Percentiles rank a stretch among this genome's conserved stretches.
Conservation (phyloP, 148 eudicot species). For the Nyssa sinensis region DNA sequence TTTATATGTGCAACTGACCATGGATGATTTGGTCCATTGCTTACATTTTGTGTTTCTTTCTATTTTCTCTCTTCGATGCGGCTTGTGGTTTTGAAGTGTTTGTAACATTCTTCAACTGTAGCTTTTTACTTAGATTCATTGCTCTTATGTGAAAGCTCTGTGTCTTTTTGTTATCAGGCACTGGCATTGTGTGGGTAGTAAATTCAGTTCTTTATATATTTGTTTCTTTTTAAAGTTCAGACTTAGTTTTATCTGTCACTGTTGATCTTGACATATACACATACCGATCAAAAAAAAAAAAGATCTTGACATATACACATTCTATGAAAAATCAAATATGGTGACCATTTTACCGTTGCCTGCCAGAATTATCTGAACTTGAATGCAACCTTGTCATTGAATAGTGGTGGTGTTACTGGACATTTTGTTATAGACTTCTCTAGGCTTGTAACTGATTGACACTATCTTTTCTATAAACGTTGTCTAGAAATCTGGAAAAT, state of each 20-base stretch:
- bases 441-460: too few relatives aligned
- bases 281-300: neutral
- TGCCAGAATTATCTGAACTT: too few relatives aligned
- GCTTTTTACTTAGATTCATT: slow-evolving; percentile 15
- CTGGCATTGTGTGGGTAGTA: too few relatives aligned
- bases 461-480: too few relatives aligned
- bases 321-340: too few relatives aligned
- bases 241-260: neutral
- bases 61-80: slow-evolving; percentile 18
- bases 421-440: too few relatives aligned
- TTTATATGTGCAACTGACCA: slow-evolving; percentile 66
- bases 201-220: neutral
- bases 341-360: too few relatives aligned
- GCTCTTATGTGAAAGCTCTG: slow-evolving; percentile 6
- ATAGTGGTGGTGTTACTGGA: too few relatives aligned
- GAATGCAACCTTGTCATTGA: too few relatives aligned
- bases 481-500: too few relatives aligned
- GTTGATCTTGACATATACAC: neutral
- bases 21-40: slow-evolving; percentile 9
- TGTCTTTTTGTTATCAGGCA: neutral
- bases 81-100: slow-evolving; percentile 33
- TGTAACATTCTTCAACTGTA: slow-evolving; percentile 31
- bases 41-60: slow-evolving; percentile 24
- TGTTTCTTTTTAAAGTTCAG: neutral
- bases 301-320: too few relatives aligned